These are phyloP conservation scores for Spinellus fusiger DNA, from an alignment of 192 early-diverging fungal genomes.

Conservation along the genomic window DNA sequence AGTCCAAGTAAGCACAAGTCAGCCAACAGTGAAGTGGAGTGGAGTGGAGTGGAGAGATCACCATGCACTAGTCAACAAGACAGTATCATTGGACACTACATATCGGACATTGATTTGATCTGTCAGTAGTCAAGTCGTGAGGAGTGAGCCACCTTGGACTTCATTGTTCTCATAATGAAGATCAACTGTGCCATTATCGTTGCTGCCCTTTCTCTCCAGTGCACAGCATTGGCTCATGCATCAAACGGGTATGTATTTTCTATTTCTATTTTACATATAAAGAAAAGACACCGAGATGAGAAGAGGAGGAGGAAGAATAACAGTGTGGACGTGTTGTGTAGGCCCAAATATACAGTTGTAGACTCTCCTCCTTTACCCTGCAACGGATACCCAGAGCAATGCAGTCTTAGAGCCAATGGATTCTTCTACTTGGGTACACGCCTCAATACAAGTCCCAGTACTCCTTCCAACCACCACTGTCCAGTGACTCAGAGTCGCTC, in stretches of 20 bases:
- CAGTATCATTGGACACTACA: too few relatives aligned
- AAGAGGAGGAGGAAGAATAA: too few relatives aligned
- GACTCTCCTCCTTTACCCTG: slow-evolving; percentile 2
- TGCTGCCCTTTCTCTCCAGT: neutral
- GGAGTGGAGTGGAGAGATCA: too few relatives aligned
- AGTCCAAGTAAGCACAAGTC: too few relatives aligned
- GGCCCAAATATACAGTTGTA: too few relatives aligned
- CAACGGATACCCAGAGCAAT: slow-evolving; percentile 6
- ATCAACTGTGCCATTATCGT: neutral
- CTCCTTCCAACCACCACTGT: neutral
- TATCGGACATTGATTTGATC: too few relatives aligned
- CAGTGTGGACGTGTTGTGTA: too few relatives aligned
- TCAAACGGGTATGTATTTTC: neutral
- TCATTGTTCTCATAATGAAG: neutral
- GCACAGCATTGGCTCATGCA: neutral
- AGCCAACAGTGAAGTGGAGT: too few relatives aligned
- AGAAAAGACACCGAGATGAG: too few relatives aligned
- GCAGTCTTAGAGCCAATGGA: neutral
- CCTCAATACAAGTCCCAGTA: neutral
- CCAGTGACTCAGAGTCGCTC: neutral
- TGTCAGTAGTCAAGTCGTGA: too few relatives aligned
- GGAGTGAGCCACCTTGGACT: neutral
- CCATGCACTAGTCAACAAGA: too few relatives aligned
- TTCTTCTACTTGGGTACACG: slow-evolving; percentile 3
- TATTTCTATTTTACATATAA: neutral